A percentile compares a stretch with the other conserved stretches of the same genome.
Evolutionary conservation across 179 eudicot genomes (phyloP).

Genomic region (Spinacia oleracea): DNA sequence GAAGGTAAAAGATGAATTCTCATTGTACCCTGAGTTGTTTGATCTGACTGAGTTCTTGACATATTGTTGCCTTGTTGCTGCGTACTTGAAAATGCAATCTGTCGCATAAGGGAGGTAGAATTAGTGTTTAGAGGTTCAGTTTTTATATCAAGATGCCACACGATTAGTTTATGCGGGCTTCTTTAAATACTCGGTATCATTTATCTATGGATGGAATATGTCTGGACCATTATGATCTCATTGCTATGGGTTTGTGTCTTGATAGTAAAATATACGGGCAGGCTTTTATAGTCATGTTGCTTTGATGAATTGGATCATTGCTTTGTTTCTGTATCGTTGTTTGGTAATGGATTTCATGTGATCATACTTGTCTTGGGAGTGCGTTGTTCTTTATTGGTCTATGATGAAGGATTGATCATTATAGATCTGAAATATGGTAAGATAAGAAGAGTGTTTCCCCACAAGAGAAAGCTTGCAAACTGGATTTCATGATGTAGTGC

Average conservation of each 20-base stretch:
- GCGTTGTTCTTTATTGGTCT: neutral
- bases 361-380: neutral
- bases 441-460: neutral
- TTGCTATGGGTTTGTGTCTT: neutral
- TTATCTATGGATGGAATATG: neutral
- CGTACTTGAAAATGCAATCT: neutral
- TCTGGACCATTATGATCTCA: neutral
- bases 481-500: neutral
- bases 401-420: neutral
- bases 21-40: neutral
- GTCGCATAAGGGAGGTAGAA: neutral
- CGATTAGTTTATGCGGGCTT: neutral
- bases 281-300: neutral
- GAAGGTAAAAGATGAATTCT: slow-evolving; percentile 27
- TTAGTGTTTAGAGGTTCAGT: neutral
- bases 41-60: neutral
- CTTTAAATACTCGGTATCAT: neutral
- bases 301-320: neutral
- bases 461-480: neutral
- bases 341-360: neutral
- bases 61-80: neutral
- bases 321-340: neutral
- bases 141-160: neutral
- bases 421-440: neutral
- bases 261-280: neutral